Base-by-base conservation (phyloP, 306 rosid genomes). In the Rubus parviflorus region DNA sequence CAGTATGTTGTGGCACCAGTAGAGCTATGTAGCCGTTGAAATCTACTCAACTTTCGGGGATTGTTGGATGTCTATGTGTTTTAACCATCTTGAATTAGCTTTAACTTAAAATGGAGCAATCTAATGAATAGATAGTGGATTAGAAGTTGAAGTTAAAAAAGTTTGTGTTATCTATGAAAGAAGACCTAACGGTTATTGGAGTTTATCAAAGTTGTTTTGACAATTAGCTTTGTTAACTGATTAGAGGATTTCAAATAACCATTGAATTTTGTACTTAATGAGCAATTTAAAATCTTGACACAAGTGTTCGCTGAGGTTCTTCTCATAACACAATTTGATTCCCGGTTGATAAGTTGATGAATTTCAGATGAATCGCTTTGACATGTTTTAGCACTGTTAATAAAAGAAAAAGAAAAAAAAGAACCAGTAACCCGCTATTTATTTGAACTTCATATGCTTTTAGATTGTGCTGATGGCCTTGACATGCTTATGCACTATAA, bases 11-110 rank as follows among this genome's bases (percentile, higher is more conserved):
- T 30, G 45, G 75, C 25, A 49, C 14, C 8, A 17, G 22, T 47
- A 30, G 4, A 13, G 16, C 16, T 10, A 42, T 42, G 46, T 23
- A 15, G 8, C 43, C 23, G 3, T 25, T 47, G 23, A 47, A 4
- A 23, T 70, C 14, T 48, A 25, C 57, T 47, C 1, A 49, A 4
- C 60, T 16, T 30, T 70, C 60, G 13, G 60, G 73, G 20, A 22
- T 70, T 19, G 63, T 53, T 53, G 64, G 63, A 71, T 17, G 63
- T 52, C 16, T 71, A 6, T 67, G 53, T 9, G 14, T n/a, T 67
- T 41, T 7, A 2, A 9, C 62, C 3, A 7, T 72, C 48, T 23
- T 38, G 64, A 38, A n/a, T 53, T 19, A 35, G 19, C 74, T 49
- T 47, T 47, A 11, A 20, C 7, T 11, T 35, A 42, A 68, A 69